These are phyloP conservation scores for Vicia sativa DNA, from an alignment of 306 rosid genomes.

Conservation along the genomic window DNA sequence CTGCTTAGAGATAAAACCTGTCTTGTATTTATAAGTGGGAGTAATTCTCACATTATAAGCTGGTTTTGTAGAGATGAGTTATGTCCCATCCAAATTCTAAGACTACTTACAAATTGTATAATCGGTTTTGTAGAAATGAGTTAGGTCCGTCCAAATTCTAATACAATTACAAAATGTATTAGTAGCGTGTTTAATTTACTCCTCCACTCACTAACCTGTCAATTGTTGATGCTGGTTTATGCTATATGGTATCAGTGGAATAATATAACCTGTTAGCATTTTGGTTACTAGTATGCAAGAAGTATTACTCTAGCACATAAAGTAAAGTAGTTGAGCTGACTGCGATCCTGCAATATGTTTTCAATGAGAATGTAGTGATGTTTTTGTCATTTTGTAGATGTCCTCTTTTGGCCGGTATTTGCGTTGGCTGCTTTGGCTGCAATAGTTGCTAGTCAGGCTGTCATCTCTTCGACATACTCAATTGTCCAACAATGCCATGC, in stretches of 20 bases:
- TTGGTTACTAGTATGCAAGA: slow-evolving; percentile 12
- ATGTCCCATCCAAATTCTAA: too few species aligned
- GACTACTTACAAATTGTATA: too few species aligned
- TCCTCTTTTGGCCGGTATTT: slow-evolving; percentile 76
- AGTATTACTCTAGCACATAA: slow-evolving; percentile 10
- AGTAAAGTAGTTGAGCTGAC: slow-evolving; percentile 33
- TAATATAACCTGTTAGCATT: slow-evolving; percentile 24
- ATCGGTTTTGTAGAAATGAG: too few species aligned
- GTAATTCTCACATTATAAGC: too few species aligned
- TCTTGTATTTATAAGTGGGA: too few species aligned
- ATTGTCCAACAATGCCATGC: slow-evolving; percentile 77
- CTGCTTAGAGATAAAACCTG: too few species aligned
- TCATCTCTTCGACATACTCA: slow-evolving; percentile 71
- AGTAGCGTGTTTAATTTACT: not conserved
- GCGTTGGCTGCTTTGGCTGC: slow-evolving; percentile 68
- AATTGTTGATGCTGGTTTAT: slow-evolving; percentile 21
- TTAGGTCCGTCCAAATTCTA: too few species aligned
- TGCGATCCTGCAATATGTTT: slow-evolving; percentile 18
- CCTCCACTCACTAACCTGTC: not conserved
- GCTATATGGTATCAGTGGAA: slow-evolving; percentile 14
- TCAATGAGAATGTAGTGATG: slow-evolving; percentile 27
- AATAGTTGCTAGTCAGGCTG: slow-evolving; percentile 75
- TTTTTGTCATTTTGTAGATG: slow-evolving; percentile 62
- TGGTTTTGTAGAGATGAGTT: too few species aligned
- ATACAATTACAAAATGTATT: too few species aligned